Conservation (phyloP, 208 protist genomes). For the Crithidia brevicula region DNA sequence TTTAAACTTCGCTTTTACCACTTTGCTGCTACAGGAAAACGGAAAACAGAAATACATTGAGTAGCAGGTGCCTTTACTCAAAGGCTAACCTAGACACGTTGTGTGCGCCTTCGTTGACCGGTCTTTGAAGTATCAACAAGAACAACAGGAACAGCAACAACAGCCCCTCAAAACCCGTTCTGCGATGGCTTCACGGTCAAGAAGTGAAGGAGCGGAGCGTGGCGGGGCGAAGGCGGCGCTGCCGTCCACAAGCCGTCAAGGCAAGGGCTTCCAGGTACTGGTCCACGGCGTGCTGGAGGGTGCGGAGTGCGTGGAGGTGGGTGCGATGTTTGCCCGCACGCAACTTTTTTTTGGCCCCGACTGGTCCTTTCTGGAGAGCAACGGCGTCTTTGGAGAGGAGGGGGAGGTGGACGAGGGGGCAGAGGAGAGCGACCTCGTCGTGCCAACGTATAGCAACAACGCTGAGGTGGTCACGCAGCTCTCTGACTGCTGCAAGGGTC, state of each 20-base stretch:
- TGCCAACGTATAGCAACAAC: constrained; percentile 68
- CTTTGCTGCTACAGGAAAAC: too few relatives aligned
- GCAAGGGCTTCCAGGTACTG: constrained; percentile 72
- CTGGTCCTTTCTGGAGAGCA: constrained; percentile 62
- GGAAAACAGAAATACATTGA: too few relatives aligned
- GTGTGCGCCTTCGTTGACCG: too few relatives aligned
- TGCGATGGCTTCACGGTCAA: neutral
- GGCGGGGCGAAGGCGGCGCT: neutral
- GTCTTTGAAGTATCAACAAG: too few relatives aligned
- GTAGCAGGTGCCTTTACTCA: too few relatives aligned
- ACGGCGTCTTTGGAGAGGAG: constrained; percentile 12
- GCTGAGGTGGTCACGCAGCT: constrained; percentile 87
- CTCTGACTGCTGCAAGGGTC: constrained; percentile 53
- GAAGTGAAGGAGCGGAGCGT: neutral
- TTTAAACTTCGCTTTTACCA: too few relatives aligned
- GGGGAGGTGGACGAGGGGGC: constrained; percentile 13
- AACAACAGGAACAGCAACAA: too few relatives aligned
- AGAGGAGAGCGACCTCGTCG: constrained; percentile 36
- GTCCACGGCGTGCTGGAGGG: constrained; percentile 83
- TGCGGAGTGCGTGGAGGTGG: constrained; percentile 72
- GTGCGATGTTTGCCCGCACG: constrained; percentile 78
- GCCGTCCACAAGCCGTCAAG: neutral
- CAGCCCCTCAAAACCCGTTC: too few relatives aligned
- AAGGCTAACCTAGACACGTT: too few relatives aligned
- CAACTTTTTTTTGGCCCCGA: constrained; percentile 82